These are phyloP conservation scores for Coniferiporia weirii DNA, from an alignment of 1,284 basidiomycete species.

Conservation along the genomic window DNA sequence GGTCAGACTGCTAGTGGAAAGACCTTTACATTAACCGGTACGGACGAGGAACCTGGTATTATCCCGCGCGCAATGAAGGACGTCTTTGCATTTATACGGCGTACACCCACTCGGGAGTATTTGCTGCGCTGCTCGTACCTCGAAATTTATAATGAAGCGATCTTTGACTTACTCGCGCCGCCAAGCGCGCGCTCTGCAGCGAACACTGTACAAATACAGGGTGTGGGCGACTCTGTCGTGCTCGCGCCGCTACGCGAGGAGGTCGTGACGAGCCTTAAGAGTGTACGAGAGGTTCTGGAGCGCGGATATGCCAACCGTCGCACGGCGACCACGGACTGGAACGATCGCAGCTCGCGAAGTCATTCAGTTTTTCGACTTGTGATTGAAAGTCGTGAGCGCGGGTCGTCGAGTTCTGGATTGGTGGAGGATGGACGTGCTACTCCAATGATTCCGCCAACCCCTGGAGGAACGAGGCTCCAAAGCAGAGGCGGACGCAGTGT, in stretches of 20 bases:
- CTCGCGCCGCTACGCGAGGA: conserved; percentile 81
- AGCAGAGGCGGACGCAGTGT: conserved; percentile 69
- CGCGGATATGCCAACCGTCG: conserved; percentile 85
- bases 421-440: conserved; percentile 30
- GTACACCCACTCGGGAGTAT: conserved; percentile 79
- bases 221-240: conserved; percentile 49
- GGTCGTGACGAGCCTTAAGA: conserved; percentile 85
- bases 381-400: conserved; percentile 72
- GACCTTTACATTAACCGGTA: conserved; percentile 87
- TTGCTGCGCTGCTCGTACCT: conserved; percentile 92
- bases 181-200: conserved; percentile 44
- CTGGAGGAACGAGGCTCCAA: conserved; percentile 55
- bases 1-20: conserved; percentile 90
- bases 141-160: conserved; percentile 95
- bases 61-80: conserved; percentile 90
- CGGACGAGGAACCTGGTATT: conserved; percentile 83
- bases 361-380: conserved; percentile 92
- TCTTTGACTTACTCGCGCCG: conserved; percentile 83
- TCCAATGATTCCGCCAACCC: conserved; percentile 17
- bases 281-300: conserved; percentile 79
- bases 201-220: conserved; percentile 68
- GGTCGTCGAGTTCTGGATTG: conserved; percentile 29
- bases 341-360: conserved; percentile 86
- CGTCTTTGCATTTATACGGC: conserved; percentile 71
- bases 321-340: conserved; percentile 97